A percentile compares a stretch with the other conserved stretches of the same genome.
Conservation (phyloP, 768 basidiomycete species). For the Collybia sp. region DNA sequence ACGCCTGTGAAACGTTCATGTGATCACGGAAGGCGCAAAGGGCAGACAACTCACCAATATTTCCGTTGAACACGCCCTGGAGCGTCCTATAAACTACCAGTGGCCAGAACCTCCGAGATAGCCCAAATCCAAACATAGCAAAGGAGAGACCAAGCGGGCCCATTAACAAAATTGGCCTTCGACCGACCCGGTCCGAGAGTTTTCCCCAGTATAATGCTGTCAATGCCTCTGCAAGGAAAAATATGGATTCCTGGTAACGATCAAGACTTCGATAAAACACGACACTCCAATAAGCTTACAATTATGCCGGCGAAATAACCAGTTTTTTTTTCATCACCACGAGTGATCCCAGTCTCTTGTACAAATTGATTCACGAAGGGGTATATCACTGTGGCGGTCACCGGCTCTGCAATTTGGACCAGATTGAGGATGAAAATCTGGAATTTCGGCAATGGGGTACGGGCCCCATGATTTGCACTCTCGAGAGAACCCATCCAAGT, state of each 20-base stretch:
- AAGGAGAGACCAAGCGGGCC: constrained; percentile 25
- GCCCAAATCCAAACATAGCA: constrained; percentile 27
- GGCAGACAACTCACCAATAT: constrained; percentile 21
- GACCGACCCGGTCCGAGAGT: constrained; percentile 30
- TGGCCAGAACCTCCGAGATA: constrained; percentile 24
- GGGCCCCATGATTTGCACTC: neutral
- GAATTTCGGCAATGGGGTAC: constrained; percentile 25
- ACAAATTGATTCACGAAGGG: constrained; percentile 42
- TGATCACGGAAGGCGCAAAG: neutral
- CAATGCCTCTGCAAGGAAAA: constrained; percentile 29
- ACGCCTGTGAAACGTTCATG: neutral
- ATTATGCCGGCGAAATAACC: constrained; percentile 47
- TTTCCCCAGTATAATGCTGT: constrained; percentile 28
- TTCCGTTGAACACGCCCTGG: constrained; percentile 34
- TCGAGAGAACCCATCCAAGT: too few relatives aligned
- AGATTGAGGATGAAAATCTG: constrained; percentile 28
- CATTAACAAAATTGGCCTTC: constrained; percentile 26
- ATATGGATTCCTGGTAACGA: constrained; percentile 27
- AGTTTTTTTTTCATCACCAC: constrained; percentile 35
- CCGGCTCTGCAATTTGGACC: constrained; percentile 25
- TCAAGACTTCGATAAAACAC: neutral
- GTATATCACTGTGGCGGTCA: constrained; percentile 30
- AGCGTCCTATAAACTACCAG: constrained; percentile 21
- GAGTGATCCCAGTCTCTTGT: constrained; percentile 34
- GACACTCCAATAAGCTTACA: constrained; percentile 17